phyloP scores from a whole-genome alignment of 805 yeast species.

The Geotrichum ghanense region DNA sequence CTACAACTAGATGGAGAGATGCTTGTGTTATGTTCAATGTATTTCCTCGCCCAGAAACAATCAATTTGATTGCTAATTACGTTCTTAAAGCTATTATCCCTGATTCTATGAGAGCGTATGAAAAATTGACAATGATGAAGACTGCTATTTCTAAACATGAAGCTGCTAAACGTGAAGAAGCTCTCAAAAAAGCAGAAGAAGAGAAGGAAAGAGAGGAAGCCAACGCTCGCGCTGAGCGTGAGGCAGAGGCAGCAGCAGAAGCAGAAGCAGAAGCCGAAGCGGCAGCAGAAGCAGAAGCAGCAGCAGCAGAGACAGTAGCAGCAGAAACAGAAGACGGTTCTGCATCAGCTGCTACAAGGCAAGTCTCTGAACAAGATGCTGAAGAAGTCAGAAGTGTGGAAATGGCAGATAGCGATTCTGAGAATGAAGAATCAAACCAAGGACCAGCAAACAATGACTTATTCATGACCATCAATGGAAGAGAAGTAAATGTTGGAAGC shows the following conservation, averaged over 20 bases:
- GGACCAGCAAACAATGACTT: conserved; percentile 32
- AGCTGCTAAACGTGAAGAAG: conserved; percentile 1
- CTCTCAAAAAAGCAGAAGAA: not conserved
- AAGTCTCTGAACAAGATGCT: conserved; percentile 20
- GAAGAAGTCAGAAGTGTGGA: conserved; percentile 11
- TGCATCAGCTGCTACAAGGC: conserved; percentile 20
- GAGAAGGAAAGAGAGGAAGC: conserved; percentile 5
- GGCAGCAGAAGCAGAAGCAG: conserved; percentile 10
- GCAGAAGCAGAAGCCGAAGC: conserved; percentile 20
- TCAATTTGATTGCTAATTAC: not conserved
- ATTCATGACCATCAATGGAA: conserved; percentile 61
- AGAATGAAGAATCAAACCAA: conserved; percentile 2
- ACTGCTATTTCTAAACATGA: not conserved
- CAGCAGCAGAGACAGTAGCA: conserved; percentile 13
- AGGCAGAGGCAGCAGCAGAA: conserved; percentile 20
- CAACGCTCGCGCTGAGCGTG: conserved; percentile 6
- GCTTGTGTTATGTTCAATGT: conserved; percentile 40
- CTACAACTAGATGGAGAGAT: conserved; percentile 61
- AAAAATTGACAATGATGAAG: not conserved
- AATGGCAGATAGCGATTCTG: conserved; percentile 15
- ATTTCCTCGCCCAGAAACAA: conserved; percentile 26
- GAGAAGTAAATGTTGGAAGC: conserved; percentile 75
- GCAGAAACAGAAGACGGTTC: conserved; percentile 22
- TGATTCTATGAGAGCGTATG: not conserved
- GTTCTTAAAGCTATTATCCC: not conserved